Conservation (phyloP, 2,329 filamentous ascomycete species). For the Monosporascus sp. region DNA sequence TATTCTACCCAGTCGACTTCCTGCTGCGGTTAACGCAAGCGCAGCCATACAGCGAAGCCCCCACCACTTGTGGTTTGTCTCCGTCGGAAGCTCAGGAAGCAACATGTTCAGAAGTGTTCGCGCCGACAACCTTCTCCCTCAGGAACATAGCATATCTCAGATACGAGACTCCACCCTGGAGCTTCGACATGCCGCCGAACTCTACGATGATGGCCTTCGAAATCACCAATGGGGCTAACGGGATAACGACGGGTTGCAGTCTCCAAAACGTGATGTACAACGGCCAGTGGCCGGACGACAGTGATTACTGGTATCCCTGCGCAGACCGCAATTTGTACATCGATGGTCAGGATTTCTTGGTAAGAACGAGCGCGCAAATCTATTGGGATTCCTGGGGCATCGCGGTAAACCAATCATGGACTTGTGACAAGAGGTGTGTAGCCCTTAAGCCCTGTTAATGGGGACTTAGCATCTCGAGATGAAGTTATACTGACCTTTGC, state of each 20-base stretch:
- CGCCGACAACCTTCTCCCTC: constrained; percentile 10
- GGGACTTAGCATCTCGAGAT: background rate
- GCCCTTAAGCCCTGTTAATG: background rate
- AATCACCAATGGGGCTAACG: constrained; percentile 13
- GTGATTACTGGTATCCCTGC: constrained; percentile 12
- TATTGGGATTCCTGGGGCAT: background rate
- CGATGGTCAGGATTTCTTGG: constrained; percentile 6
- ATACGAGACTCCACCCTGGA: constrained; percentile 2
- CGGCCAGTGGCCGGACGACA: constrained; percentile 11
- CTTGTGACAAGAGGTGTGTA: background rate
- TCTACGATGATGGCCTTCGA: constrained; percentile 13
- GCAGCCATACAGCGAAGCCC: background rate
- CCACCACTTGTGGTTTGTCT: background rate
- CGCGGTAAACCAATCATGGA: background rate
- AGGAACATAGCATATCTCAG: constrained; percentile 7
- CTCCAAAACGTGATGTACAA: constrained; percentile 7
- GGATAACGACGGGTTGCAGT: constrained; percentile 8
- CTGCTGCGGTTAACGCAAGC: background rate
- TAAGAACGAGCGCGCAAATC: constrained; percentile 12
- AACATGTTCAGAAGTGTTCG: constrained; percentile 6
- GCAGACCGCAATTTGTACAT: constrained; percentile 8
- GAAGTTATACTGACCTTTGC: background rate
- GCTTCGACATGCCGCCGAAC: constrained; percentile 7
- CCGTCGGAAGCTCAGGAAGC: background rate
- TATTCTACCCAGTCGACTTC: background rate